Conservation (phyloP, 345 rosid genomes). For the Bruguiera parviflora region DNA sequence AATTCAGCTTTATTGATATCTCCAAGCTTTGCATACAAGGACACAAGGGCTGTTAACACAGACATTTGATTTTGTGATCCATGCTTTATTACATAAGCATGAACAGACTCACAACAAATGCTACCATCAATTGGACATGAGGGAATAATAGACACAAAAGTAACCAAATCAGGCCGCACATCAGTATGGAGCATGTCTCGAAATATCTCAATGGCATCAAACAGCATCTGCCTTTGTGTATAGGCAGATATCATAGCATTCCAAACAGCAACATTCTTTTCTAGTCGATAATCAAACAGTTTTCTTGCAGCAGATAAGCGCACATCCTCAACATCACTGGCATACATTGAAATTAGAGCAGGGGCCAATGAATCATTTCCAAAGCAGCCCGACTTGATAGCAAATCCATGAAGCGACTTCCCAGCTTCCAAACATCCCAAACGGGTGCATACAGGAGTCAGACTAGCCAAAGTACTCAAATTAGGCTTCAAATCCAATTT, state of each 20-base stretch:
- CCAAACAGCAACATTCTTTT: conserved; percentile 36
- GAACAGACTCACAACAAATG: conserved; percentile 29
- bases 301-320: conserved; percentile 30
- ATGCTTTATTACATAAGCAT: conserved; percentile 40
- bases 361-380: conserved; percentile 30
- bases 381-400: conserved; percentile 18
- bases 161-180: conserved; percentile 33
- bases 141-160: conserved; percentile 42
- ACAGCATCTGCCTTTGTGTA: conserved; percentile 29
- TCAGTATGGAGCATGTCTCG: conserved; percentile 29
- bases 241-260: conserved; percentile 44
- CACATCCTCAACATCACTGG: conserved; percentile 26
- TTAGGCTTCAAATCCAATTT: conserved; percentile 20
- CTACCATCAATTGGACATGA: conserved; percentile 24
- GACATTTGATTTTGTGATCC: conserved; percentile 36
- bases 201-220: conserved; percentile 37
- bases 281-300: conserved; percentile 31
- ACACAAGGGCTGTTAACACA: conserved; percentile 16
- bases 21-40: conserved; percentile 25
- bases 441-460: conserved; percentile 19
- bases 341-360: conserved; percentile 50
- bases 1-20: conserved; percentile 8
- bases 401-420: conserved; percentile 23
- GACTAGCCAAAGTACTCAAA: conserved; percentile 23
- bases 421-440: conserved; percentile 20